These are phyloP conservation scores for Globisporangium nodosum DNA, from an alignment of 352 stramenopile genomes.

Conservation along the genomic window DNA sequence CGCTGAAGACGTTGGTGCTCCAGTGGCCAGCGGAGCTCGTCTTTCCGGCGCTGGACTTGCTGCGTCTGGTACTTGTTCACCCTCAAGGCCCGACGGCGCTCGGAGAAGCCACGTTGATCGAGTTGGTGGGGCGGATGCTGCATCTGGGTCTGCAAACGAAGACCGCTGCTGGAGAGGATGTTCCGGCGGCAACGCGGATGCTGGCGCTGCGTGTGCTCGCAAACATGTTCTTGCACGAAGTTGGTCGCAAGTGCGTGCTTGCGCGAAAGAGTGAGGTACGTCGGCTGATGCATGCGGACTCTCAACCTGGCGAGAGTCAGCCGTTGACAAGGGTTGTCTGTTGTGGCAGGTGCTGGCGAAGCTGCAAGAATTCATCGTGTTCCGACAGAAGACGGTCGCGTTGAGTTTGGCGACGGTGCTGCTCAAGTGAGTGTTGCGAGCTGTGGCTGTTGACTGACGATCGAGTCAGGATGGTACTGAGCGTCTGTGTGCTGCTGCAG, in stretches of 20 bases:
- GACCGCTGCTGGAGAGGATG: slow-evolving; percentile 18
- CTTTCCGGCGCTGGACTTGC: slow-evolving; percentile 91
- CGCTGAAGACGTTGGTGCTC: slow-evolving; percentile 55
- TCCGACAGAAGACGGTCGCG: slow-evolving; percentile 60
- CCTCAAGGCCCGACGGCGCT: slow-evolving; percentile 62
- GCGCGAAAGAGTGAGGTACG: slow-evolving; percentile 45
- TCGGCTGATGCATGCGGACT: not conserved
- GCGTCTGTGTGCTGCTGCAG: slow-evolving; percentile 16
- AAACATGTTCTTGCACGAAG: slow-evolving; percentile 68
- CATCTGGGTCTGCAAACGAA: slow-evolving; percentile 28
- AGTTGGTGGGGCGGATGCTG: slow-evolving; percentile 31
- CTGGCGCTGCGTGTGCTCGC: slow-evolving; percentile 65
- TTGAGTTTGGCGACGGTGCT: slow-evolving; percentile 66
- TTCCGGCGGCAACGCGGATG: slow-evolving; percentile 69
- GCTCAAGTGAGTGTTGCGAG: slow-evolving; percentile 47
- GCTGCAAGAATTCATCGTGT: slow-evolving; percentile 35
- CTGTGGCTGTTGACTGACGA: not conserved
- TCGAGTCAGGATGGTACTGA: not conserved
- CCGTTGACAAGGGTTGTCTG: not conserved
- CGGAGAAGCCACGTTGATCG: slow-evolving; percentile 24
- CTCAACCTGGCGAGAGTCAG: not conserved
- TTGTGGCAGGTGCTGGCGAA: slow-evolving; percentile 30
- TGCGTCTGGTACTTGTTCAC: slow-evolving; percentile 87
- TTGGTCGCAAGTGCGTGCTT: slow-evolving; percentile 37
- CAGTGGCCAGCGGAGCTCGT: slow-evolving; percentile 66